Conservation (phyloP, 1,284 basidiomycete species). For the Phlebopus sp. region DNA sequence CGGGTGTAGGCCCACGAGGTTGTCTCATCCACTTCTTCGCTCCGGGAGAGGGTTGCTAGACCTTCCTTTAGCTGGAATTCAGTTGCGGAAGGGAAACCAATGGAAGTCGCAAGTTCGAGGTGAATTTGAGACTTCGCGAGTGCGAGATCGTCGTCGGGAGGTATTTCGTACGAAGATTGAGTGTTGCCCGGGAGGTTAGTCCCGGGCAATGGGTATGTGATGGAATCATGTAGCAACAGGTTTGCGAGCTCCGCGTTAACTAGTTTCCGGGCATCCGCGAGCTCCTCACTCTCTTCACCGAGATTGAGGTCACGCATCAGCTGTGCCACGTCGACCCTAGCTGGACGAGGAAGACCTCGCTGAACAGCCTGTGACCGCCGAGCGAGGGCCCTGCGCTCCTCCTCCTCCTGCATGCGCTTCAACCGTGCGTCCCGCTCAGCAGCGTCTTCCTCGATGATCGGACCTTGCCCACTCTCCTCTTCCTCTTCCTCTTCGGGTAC, state of each 20-base stretch:
- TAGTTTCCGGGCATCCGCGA: conserved; percentile 56
- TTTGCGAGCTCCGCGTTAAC: conserved; percentile 80
- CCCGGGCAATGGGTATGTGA: conserved; percentile 87
- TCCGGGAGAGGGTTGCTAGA: conserved; percentile 58
- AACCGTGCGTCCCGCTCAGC: conserved; percentile 87
- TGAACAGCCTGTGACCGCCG: conserved; percentile 83
- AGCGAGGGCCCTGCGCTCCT: conserved; percentile 75
- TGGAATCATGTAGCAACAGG: conserved; percentile 86
- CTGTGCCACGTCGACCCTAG: conserved; percentile 71
- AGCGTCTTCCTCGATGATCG: conserved; percentile 78
- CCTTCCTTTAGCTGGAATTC: conserved; percentile 77
- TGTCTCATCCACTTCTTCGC: conserved; percentile 56
- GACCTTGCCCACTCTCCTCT: conserved; percentile 41
- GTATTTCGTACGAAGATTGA: conserved; percentile 69
- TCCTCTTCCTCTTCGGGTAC: conserved; percentile 85
- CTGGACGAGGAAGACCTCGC: conserved; percentile 81
- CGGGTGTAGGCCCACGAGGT: conserved; percentile 69
- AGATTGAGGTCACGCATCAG: conserved; percentile 62
- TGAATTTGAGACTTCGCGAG: conserved; percentile 75
- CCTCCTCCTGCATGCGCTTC: conserved; percentile 69
- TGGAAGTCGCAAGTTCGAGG: conserved; percentile 70
- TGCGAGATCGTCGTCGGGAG: conserved; percentile 77
- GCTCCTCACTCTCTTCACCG: conserved; percentile 46
- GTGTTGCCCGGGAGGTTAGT: conserved; percentile 78
- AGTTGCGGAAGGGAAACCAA: conserved; percentile 85